A percentile compares a stretch with the other conserved stretches of the same genome.
phyloP scores from a whole-genome alignment of 2,329 filamentous ascomycete genomes.

The Penicillium sp. region DNA sequence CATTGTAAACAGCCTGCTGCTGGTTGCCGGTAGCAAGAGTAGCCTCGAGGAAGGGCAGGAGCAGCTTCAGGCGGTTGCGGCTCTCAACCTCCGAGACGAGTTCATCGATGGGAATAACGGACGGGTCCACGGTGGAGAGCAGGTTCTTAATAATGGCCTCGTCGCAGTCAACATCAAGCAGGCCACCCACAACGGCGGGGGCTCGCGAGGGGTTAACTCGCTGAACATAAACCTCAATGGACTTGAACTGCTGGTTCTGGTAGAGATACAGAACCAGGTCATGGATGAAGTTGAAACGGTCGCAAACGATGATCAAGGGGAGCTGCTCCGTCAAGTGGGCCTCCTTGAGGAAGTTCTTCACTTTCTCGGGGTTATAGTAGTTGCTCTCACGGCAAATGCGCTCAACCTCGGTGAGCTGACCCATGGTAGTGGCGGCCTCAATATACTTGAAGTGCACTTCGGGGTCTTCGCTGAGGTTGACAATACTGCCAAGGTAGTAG shows the following conservation, averaged over 20 bases:
- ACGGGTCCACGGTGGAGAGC: constrained; percentile 78
- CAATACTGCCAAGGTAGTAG: constrained; percentile 97
- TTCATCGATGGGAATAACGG: constrained; percentile 88
- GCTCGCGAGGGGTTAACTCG: constrained; percentile 90
- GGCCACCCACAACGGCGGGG: constrained; percentile 87
- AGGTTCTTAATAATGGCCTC: constrained; percentile 95
- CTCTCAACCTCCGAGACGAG: constrained; percentile 94
- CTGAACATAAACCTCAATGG: constrained; percentile 97
- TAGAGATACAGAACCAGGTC: constrained; percentile 96
- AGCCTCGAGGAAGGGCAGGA: constrained; percentile 93
- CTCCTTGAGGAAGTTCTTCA: constrained; percentile 99
- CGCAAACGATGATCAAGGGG: constrained; percentile 96
- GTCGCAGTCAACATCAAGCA: constrained; percentile 96
- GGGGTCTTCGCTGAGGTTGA: constrained; percentile 92
- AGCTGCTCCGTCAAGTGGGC: constrained; percentile 89
- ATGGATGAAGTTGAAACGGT: constrained; percentile 99
- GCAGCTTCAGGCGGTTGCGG: constrained; percentile 90
- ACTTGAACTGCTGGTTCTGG: constrained; percentile 99
- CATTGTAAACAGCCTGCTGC: constrained; percentile 96
- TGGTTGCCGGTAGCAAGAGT: constrained; percentile 88
- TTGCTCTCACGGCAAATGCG: constrained; percentile 95
- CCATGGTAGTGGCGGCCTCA: constrained; percentile 91
- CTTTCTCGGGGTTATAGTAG: constrained; percentile 87
- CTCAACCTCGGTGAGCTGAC: constrained; percentile 93
- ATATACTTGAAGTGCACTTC: constrained; percentile 99